Evolutionary conservation across 179 eudicot genomes (phyloP).

Genomic region (Pouteria campechiana): DNA sequence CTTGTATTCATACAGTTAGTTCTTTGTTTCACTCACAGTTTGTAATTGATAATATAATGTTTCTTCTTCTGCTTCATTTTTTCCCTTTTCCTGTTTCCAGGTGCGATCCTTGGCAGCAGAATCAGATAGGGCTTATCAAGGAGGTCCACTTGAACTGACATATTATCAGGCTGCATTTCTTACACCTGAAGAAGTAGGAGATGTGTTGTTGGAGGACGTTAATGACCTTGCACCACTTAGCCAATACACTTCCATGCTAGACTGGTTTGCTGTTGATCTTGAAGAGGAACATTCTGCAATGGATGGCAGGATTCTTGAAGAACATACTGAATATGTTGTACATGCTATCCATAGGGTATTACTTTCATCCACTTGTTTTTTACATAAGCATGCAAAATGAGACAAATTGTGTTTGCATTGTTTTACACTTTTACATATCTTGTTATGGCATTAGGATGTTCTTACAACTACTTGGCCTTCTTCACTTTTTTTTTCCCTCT

Average conservation of each 20-base stretch:
- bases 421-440: neutral
- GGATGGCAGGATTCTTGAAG: constrained; percentile 94
- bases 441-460: neutral
- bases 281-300: constrained; percentile 99
- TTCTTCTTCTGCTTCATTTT: neutral
- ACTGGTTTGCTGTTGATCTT: constrained; percentile 98
- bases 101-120: constrained; percentile 94
- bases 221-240: constrained; percentile 38
- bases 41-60: neutral
- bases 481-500: no score
- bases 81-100: constrained; percentile 29
- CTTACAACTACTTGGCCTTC: no score
- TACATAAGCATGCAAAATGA: no score
- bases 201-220: constrained; percentile 25
- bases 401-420: neutral
- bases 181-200: constrained; percentile 29
- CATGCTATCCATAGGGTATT: constrained; percentile 96
- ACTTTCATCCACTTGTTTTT: constrained; percentile 11
- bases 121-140: constrained; percentile 93
- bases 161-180: constrained; percentile 64
- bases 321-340: constrained; percentile 91
- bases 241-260: constrained; percentile 59
- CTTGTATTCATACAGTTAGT: neutral
- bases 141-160: constrained; percentile 66
- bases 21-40: neutral